phyloP scores from a whole-genome alignment of 345 rosid genomes.

The Corchorus olitorius region DNA sequence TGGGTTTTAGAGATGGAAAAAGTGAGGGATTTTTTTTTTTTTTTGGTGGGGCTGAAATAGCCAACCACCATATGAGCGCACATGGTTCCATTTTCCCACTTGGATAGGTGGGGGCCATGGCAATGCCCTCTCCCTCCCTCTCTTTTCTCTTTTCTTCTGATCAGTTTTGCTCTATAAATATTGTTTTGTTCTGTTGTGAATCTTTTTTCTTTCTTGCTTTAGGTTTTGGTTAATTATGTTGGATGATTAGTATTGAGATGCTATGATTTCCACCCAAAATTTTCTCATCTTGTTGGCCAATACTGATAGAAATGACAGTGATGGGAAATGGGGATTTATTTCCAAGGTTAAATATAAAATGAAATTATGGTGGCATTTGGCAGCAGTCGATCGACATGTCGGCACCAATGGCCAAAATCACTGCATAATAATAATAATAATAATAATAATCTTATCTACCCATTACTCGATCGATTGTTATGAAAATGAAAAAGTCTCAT shows the following conservation, averaged over 20 bases:
- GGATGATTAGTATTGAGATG: not conserved
- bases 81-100: slow-evolving; percentile 59
- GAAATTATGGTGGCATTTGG: not conserved
- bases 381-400: slow-evolving; percentile 20
- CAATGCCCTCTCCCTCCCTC: not conserved
- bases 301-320: not conserved
- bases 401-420: slow-evolving; percentile 17
- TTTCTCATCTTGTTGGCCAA: not conserved
- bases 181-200: not conserved
- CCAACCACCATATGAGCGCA: slow-evolving; percentile 79
- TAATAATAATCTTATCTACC: too few relatives aligned
- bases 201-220: not conserved
- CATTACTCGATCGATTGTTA: not conserved
- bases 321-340: not conserved
- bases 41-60: slow-evolving; percentile 39
- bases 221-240: not conserved
- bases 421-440: not conserved
- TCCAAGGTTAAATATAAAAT: too few relatives aligned
- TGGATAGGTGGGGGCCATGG: slow-evolving; percentile 30
- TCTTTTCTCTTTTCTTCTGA: not conserved
- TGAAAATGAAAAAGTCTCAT: not conserved
- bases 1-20: slow-evolving; percentile 22
- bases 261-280: not conserved
- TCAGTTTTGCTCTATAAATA: not conserved
- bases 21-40: not conserved